A percentile compares a stretch with the other conserved stretches of the same genome.
phyloP scores from a whole-genome alignment of 2,329 filamentous ascomycete species.

The Trichophyton schoenleinii region DNA sequence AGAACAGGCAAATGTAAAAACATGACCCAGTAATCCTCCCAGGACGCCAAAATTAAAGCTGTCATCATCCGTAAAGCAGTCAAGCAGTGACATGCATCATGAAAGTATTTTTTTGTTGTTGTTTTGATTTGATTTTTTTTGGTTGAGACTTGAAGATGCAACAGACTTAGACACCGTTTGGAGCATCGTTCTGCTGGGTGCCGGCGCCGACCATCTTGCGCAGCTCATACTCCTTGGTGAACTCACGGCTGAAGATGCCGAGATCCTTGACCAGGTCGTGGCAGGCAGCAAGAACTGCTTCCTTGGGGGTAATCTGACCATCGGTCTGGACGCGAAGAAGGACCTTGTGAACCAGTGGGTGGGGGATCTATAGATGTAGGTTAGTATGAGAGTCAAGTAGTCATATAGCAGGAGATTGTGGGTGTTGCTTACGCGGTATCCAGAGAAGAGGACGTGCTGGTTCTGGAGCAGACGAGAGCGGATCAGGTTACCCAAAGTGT shows the following conservation, averaged over 20 bases:
- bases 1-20: background rate
- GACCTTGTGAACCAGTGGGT: constrained; percentile 41
- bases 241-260: constrained; percentile 67
- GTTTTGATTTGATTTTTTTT: too few relatives aligned
- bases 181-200: constrained; percentile 37
- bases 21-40: background rate
- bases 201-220: constrained; percentile 64
- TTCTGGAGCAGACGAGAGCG: constrained; percentile 74
- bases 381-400: constrained; percentile 13
- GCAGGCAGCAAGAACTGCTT: constrained; percentile 70
- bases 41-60: background rate
- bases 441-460: constrained; percentile 74
- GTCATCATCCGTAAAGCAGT: background rate
- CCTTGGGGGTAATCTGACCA: constrained; percentile 74
- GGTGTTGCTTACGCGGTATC: constrained; percentile 61
- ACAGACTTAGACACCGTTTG: constrained; percentile 11
- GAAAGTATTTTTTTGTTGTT: background rate
- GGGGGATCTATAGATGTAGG: constrained; percentile 25
- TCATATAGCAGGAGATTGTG: constrained; percentile 21
- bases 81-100: background rate
- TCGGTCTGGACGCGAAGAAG: constrained; percentile 83
- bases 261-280: constrained; percentile 72
- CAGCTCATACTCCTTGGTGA: constrained; percentile 83
- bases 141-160: background rate
- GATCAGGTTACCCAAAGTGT: constrained; percentile 85